Base-by-base conservation (phyloP, 2,329 filamentous ascomycete genomes). In the Annulohypoxylon truncatum region DNA sequence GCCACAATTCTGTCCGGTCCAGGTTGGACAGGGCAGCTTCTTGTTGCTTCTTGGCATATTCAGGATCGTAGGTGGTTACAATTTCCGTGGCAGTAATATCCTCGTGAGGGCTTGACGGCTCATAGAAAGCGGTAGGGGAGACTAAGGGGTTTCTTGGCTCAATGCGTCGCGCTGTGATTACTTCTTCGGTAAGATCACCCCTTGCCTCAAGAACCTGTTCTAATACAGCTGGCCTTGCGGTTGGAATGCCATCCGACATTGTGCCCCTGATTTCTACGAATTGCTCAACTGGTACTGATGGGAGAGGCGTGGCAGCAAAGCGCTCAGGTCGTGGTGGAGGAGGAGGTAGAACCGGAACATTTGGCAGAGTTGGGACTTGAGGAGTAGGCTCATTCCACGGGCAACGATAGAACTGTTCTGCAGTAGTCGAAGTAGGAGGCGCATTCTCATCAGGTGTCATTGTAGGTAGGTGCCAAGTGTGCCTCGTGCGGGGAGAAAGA, bases 381-480 rank as follows among this genome's bases (percentile, higher is more conserved):
- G 79, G 78, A 35, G 76, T 74, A 6, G 80, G 68, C 53, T 80
- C 79, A 69, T 83, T 85, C 90, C 94, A 97, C 2, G 94, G 94
- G 26, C 91, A 86, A 68, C 91, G 90, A 80, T 98, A 98, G 75
- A 97, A 98, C 68, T 91, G 89, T 77, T 97, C 93, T 8, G 95
- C 95, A n/a, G 91, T 94, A 28, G 93, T 93, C 1, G 95, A 97
- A 0, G 93, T 95, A 1, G 94, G 94, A 0, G 89, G 88, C 2
- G 81, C 80, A 68, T 83, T 76, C 15, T 84, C 85, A 6, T 87
- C 84, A 10, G 85, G 84, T 18, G 84, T 83, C 71, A 79, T 81
- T 26, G 81, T 80, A 9, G 85, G 83, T 64, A 90, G 81, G 74
- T 93, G 89, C 95, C 95, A 98, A 10, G 94, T 96, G 74, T 90